A percentile compares a stretch with the other conserved stretches of the same genome.
These are phyloP conservation scores for Diversispora eburnea DNA, from an alignment of 192 early-diverging fungal genomes.

Conservation along the genomic window DNA sequence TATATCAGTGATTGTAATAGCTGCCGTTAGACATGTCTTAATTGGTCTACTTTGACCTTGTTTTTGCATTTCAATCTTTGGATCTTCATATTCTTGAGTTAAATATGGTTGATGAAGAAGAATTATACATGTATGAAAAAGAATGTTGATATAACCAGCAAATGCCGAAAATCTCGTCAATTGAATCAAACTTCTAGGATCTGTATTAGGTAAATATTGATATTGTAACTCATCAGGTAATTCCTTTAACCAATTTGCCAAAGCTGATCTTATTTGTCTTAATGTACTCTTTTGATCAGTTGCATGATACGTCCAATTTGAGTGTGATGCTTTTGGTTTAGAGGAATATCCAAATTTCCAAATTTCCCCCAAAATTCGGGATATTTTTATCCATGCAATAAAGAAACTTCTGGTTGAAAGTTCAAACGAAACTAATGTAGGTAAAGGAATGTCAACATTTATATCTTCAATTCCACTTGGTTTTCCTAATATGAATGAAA, in stretches of 20 bases:
- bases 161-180: slow-evolving; percentile 9
- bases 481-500: slow-evolving; percentile 13
- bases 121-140: slow-evolving; percentile 28
- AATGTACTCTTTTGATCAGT: slow-evolving; percentile 21
- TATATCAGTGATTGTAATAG: slow-evolving; percentile 26
- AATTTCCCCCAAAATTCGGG: slow-evolving; percentile 23
- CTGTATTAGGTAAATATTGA: slow-evolving; percentile 28
- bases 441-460: slow-evolving; percentile 21
- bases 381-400: slow-evolving; percentile 18
- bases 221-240: slow-evolving; percentile 31
- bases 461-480: slow-evolving; percentile 11
- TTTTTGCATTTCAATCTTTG: slow-evolving; percentile 17
- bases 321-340: slow-evolving; percentile 18
- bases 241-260: slow-evolving; percentile 30
- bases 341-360: slow-evolving; percentile 31
- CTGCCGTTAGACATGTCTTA: slow-evolving; percentile 23
- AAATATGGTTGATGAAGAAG: slow-evolving; percentile 29
- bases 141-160: slow-evolving; percentile 26
- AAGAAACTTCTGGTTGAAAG: slow-evolving; percentile 15
- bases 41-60: slow-evolving; percentile 10
- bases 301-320: slow-evolving; percentile 14
- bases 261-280: slow-evolving; percentile 14
- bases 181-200: slow-evolving; percentile 7
- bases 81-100: not conserved
- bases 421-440: slow-evolving; percentile 7